Conservation (phyloP, 192 early-diverging fungal species). For the Linderina pennispora region DNA sequence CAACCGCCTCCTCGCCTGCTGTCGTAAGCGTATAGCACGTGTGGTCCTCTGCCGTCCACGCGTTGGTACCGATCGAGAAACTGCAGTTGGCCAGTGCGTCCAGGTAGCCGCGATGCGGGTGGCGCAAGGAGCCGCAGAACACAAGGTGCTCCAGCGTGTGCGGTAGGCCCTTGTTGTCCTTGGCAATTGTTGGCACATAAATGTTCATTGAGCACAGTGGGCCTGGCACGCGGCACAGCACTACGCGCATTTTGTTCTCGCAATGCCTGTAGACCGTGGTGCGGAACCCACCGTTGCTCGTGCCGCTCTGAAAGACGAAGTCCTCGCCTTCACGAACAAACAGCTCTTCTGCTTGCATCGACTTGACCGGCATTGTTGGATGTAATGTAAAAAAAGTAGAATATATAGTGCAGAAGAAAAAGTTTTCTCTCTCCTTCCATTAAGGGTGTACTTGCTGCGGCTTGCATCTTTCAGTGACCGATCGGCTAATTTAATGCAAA, state of each 20-base stretch:
- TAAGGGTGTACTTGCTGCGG: too few species aligned
- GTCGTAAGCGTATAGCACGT: conserved; percentile 68
- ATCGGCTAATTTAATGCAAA: too few species aligned
- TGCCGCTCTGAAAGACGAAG: conserved; percentile 18
- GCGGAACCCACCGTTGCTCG: conserved; percentile 6
- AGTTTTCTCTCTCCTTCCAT: too few species aligned
- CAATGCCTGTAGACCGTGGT: conserved; percentile 48
- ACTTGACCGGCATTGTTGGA: too few species aligned
- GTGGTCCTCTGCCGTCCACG: conserved; percentile 50
- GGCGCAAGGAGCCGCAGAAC: conserved; percentile 72
- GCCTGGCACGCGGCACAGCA: conserved; percentile 57
- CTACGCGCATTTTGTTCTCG: conserved; percentile 49
- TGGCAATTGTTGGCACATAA: conserved; percentile 65
- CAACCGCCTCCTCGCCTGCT: conserved; percentile 60
- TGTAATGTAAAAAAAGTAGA: too few species aligned
- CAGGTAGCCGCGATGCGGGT: conserved; percentile 64
- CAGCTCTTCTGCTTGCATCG: neutral
- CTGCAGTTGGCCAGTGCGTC: conserved; percentile 69
- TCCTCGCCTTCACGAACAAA: conserved; percentile 27
- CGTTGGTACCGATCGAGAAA: conserved; percentile 72
- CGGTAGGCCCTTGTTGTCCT: conserved; percentile 66
- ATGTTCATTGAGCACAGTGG: conserved; percentile 63
- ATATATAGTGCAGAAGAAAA: too few species aligned
- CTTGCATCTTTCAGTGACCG: too few species aligned
- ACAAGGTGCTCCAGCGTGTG: conserved; percentile 82